These are phyloP conservation scores for Mucuna pruriens DNA, from an alignment of 306 rosid genomes.

Conservation along the genomic window DNA sequence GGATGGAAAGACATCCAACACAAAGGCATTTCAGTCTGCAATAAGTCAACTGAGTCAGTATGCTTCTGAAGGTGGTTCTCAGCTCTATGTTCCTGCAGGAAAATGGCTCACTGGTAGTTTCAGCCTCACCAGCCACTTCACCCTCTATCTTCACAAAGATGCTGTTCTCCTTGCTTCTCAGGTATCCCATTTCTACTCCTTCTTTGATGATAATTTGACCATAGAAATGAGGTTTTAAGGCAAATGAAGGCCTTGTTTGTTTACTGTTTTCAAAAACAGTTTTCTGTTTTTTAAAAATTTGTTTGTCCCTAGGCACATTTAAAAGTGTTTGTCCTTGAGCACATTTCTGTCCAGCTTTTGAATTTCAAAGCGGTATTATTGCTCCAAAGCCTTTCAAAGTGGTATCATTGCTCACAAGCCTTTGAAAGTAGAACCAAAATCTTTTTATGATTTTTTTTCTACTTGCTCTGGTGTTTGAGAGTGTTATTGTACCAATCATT, in stretches of 20 bases:
- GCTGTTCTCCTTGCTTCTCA: conserved; percentile 87
- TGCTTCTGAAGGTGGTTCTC: conserved; percentile 69
- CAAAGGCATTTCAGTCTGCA: conserved; percentile 77
- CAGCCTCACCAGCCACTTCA: conserved; percentile 77
- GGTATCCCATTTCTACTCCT: conserved; percentile 46
- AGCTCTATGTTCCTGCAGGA: conserved; percentile 82
- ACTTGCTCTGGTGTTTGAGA: background rate
- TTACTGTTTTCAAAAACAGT: conserved; percentile 18
- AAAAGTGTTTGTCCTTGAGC: too few species aligned
- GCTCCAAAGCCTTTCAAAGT: conserved; percentile 16
- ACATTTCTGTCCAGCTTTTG: background rate
- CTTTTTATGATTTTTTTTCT: background rate
- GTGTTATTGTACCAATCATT: background rate
- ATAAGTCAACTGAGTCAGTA: conserved; percentile 61
- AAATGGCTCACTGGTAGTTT: conserved; percentile 88
- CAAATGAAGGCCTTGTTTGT: background rate
- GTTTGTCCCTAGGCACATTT: too few species aligned
- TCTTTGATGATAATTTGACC: background rate
- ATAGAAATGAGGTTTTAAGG: background rate
- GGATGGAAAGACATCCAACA: conserved; percentile 78
- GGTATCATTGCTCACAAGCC: background rate
- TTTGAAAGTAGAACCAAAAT: background rate
- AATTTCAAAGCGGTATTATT: background rate
- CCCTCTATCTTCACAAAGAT: conserved; percentile 70
- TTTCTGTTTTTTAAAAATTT: too few species aligned